Conservation (phyloP, 257 asterid genomes). For the Gentiana straminea region DNA sequence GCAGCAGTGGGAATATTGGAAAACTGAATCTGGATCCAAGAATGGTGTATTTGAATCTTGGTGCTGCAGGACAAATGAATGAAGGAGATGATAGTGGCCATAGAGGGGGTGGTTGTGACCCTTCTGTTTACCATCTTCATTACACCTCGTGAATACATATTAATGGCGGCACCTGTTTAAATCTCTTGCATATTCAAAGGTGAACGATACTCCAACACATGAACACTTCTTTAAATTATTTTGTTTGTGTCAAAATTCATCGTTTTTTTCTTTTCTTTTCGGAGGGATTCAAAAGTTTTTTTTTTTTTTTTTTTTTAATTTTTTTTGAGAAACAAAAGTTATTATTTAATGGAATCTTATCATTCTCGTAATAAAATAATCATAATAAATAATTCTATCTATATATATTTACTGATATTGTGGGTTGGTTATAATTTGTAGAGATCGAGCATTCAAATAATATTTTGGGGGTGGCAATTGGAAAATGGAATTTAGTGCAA, state of each 20-base stretch:
- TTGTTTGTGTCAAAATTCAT: conserved; percentile 6
- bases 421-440: too few relatives aligned
- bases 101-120: conserved; percentile 27
- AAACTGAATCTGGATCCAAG: conserved; percentile 54
- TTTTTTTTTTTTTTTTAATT: background rate
- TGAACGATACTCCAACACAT: background rate
- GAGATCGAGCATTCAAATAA: too few relatives aligned
- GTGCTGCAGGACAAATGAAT: conserved; percentile 35
- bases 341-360: too few relatives aligned
- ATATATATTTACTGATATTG: too few relatives aligned
- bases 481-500: conserved; percentile 14
- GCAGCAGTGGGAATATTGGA: conserved; percentile 28
- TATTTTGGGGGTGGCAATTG: background rate
- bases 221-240: background rate
- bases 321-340: background rate
- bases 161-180: background rate
- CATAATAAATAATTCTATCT: background rate
- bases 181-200: background rate
- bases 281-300: background rate
- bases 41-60: conserved; percentile 73
- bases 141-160: conserved; percentile 25
- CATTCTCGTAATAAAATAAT: background rate
- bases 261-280: conserved; percentile 2
- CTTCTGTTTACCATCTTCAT: conserved; percentile 62
- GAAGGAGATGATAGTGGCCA: conserved; percentile 43